These are phyloP conservation scores for Gnaphalium uliginosum DNA, from an alignment of 129 eudicot genomes.

Conservation along the genomic window DNA sequence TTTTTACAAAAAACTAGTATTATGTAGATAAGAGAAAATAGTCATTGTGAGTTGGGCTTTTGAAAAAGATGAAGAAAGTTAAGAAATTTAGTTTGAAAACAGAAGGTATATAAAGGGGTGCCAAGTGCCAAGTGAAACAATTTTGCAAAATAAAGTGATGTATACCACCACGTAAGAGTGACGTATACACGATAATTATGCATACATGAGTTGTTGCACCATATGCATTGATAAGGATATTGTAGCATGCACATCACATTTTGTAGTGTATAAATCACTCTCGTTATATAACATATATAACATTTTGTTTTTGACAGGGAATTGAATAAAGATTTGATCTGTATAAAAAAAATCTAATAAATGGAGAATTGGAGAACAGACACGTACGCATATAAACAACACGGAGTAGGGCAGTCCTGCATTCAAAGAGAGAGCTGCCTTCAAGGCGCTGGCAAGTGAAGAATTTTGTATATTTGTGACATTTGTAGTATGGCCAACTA, in stretches of 20 bases:
- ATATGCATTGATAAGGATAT: too few species aligned
- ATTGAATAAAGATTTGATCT: slow-evolving; percentile 30
- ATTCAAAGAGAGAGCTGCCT: slow-evolving; percentile 39
- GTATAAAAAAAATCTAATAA: slow-evolving; percentile 30
- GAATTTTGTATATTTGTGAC: slow-evolving; percentile 21
- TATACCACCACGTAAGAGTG: background rate
- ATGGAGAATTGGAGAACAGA: slow-evolving; percentile 23
- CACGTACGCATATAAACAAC: slow-evolving; percentile 38
- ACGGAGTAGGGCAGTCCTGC: slow-evolving; percentile 27
- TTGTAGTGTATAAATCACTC: background rate
- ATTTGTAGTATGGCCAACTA: slow-evolving; percentile 26
- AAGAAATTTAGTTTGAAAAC: slow-evolving; percentile 21
- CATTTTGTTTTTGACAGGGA: background rate
- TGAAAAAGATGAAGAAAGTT: slow-evolving; percentile 15
- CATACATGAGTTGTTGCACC: background rate
- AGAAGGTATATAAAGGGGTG: slow-evolving; percentile 23
- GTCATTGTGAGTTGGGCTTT: background rate
- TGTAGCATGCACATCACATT: too few species aligned
- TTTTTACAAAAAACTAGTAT: background rate
- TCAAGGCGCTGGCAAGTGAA: slow-evolving; percentile 43
- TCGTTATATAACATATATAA: background rate
- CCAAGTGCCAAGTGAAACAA: background rate
- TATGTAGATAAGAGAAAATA: slow-evolving; percentile 1
- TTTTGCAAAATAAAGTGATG: background rate
- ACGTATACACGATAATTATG: background rate